phyloP scores from a whole-genome alignment of 139 green algal genomes.

The Volvox reticuliferus region DNA sequence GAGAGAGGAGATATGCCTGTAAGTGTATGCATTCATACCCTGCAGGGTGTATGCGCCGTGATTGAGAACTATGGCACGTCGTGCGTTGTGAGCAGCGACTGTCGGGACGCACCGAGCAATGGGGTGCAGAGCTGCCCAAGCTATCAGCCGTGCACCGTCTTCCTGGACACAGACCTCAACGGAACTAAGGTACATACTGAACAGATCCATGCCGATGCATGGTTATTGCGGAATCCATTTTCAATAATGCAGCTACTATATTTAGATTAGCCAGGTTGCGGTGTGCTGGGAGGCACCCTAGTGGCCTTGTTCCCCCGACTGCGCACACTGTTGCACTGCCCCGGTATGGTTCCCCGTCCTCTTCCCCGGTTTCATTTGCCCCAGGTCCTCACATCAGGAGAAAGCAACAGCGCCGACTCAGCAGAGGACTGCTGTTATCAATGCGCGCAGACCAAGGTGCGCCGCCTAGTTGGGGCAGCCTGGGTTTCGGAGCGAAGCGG shows the following conservation, averaged over 20 bases:
- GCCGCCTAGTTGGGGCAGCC: not conserved
- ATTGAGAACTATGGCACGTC: not conserved
- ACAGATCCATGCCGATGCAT: not conserved
- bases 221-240: not conserved
- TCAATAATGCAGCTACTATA: not conserved
- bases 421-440: slow-evolving; percentile 27
- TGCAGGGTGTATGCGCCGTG: not conserved
- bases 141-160: not conserved
- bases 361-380: too few relatives aligned
- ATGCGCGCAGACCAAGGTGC: slow-evolving; percentile 19
- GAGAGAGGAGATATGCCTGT: not conserved
- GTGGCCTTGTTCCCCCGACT: not conserved
- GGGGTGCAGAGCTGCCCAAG: not conserved
- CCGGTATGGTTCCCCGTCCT: not conserved
- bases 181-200: not conserved
- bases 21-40: not conserved
- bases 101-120: not conserved
- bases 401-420: not conserved
- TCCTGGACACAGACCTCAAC: slow-evolving; percentile 39
- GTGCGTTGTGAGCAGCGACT: not conserved
- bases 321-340: not conserved
- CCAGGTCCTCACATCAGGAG: not conserved
- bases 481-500: too few relatives aligned
- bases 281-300: not conserved
- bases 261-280: not conserved